A percentile compares a stretch with the other conserved stretches of the same genome.
These are phyloP conservation scores for Candida sanyaensis DNA, from an alignment of 1,139 yeast species.

Conservation along the genomic window DNA sequence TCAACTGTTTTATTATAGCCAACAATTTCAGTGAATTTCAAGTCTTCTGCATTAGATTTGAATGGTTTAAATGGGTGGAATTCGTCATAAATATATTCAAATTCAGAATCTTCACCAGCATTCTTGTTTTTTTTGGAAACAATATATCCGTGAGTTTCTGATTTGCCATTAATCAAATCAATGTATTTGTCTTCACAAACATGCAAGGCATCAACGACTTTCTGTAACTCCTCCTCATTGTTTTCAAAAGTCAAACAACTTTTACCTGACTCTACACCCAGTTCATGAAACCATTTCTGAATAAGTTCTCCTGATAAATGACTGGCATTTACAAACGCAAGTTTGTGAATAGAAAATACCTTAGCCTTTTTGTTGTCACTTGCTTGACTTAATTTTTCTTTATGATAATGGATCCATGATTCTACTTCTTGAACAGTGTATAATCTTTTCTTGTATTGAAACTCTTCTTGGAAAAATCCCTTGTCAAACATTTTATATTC, in stretches of 20 bases:
- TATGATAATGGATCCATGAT: conserved; percentile 52
- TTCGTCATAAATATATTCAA: conserved; percentile 63
- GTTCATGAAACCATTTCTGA: conserved; percentile 51
- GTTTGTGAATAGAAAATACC: conserved; percentile 66
- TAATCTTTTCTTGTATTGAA: conserved; percentile 5
- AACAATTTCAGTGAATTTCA: conserved; percentile 36
- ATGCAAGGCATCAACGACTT: conserved; percentile 47
- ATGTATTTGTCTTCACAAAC: conserved; percentile 47
- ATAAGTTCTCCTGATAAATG: conserved; percentile 80
- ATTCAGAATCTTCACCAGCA: conserved; percentile 26
- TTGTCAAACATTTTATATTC: conserved; percentile 61
- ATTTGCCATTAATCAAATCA: conserved; percentile 19
- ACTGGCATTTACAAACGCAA: conserved; percentile 67
- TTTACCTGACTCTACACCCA: conserved; percentile 47
- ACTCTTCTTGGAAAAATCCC: conserved; percentile 10
- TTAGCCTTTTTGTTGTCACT: conserved; percentile 38
- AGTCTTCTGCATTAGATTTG: conserved; percentile 33
- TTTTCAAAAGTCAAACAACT: conserved; percentile 39
- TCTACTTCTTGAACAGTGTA: conserved; percentile 40
- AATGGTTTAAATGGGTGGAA: conserved; percentile 83
- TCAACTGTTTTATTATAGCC: conserved; percentile 87
- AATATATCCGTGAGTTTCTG: conserved; percentile 59
- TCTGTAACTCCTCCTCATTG: conserved; percentile 18
- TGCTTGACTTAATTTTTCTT: conserved; percentile 21
- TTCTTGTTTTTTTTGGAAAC: conserved; percentile 61